These are phyloP conservation scores for Pogostemon cablin DNA, from an alignment of 257 asterid genomes.

Conservation along the genomic window DNA sequence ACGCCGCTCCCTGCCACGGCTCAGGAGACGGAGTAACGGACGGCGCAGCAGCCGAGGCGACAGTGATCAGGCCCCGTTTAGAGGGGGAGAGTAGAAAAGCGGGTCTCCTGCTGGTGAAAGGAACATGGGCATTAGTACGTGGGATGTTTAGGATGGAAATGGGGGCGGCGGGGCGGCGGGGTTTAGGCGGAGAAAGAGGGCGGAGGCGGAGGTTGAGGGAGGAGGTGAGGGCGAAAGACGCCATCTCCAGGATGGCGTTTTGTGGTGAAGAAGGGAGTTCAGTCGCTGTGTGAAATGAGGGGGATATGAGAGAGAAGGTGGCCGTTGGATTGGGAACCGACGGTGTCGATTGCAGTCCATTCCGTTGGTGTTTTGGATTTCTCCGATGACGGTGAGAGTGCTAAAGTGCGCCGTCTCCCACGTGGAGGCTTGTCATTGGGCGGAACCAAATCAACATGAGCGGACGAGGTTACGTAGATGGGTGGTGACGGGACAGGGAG, in stretches of 20 bases:
- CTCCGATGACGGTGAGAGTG: no score
- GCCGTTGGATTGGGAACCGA: no score
- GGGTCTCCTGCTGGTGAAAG: conserved; percentile 5
- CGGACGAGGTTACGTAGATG: not conserved
- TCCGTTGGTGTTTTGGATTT: no score
- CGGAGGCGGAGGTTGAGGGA: conserved; percentile 28
- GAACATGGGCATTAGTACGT: not conserved
- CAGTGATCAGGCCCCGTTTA: conserved; percentile 28
- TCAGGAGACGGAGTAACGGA: conserved; percentile 38
- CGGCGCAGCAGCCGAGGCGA: conserved; percentile 36
- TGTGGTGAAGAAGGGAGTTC: not conserved
- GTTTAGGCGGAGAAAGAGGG: conserved; percentile 9
- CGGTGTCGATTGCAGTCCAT: no score
- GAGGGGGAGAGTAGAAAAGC: conserved; percentile 26
- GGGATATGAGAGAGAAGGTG: no score
- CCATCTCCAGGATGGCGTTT: conserved; percentile 1
- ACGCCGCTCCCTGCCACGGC: conserved; percentile 86
- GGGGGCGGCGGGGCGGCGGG: conserved; percentile 5
- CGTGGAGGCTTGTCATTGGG: no score
- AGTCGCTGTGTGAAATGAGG: no score
- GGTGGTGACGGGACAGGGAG: not conserved
- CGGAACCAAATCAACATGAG: no score
- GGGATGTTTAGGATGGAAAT: not conserved
- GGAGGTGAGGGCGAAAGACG: conserved; percentile 33
- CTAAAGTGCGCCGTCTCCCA: no score